Evolutionary conservation across 2,329 filamentous ascomycete species (phyloP).

Genomic region (Ophidiomyces ophidiicola): DNA sequence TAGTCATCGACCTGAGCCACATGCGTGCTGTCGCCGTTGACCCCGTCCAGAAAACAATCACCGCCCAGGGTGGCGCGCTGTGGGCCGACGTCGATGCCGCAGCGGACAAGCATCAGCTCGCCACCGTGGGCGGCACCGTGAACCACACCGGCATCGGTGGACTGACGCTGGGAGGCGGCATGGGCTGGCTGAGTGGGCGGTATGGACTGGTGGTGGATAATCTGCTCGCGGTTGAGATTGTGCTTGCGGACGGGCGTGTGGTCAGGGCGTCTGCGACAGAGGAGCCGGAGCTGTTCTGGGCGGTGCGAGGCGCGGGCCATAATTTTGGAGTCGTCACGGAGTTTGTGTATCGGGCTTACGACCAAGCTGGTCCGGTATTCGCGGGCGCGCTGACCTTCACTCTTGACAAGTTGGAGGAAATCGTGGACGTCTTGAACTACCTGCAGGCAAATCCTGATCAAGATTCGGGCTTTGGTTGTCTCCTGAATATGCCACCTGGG

Average conservation of each 20-base stretch:
- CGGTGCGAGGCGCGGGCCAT: slow-evolving; percentile 34
- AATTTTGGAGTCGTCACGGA: slow-evolving; percentile 38
- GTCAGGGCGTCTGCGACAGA: slow-evolving; percentile 31
- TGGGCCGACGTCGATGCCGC: slow-evolving; percentile 46
- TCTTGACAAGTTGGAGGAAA: slow-evolving; percentile 19
- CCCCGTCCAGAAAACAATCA: slow-evolving; percentile 33
- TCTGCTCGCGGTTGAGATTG: slow-evolving; percentile 30
- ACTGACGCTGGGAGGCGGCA: slow-evolving; percentile 46
- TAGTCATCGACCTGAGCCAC: slow-evolving; percentile 44
- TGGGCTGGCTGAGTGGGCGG: slow-evolving; percentile 44
- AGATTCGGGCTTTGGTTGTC: slow-evolving; percentile 18
- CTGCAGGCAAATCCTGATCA: slow-evolving; percentile 16
- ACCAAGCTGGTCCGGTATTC: slow-evolving; percentile 25
- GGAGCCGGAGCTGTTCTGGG: slow-evolving; percentile 41
- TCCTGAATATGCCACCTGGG: slow-evolving; percentile 19
- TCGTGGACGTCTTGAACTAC: slow-evolving; percentile 20
- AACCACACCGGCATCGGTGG: slow-evolving; percentile 52
- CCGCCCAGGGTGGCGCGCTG: slow-evolving; percentile 40
- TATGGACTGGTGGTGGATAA: slow-evolving; percentile 46
- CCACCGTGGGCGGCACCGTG: slow-evolving; percentile 50
- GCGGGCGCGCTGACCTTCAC: slow-evolving; percentile 23
- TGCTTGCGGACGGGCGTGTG: slow-evolving; percentile 32
- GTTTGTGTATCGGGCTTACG: slow-evolving; percentile 30
- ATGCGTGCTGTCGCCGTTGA: slow-evolving; percentile 43
- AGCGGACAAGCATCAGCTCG: slow-evolving; percentile 40